Conservation (phyloP, 179 eudicot species). For the Drosera spatulata region DNA sequence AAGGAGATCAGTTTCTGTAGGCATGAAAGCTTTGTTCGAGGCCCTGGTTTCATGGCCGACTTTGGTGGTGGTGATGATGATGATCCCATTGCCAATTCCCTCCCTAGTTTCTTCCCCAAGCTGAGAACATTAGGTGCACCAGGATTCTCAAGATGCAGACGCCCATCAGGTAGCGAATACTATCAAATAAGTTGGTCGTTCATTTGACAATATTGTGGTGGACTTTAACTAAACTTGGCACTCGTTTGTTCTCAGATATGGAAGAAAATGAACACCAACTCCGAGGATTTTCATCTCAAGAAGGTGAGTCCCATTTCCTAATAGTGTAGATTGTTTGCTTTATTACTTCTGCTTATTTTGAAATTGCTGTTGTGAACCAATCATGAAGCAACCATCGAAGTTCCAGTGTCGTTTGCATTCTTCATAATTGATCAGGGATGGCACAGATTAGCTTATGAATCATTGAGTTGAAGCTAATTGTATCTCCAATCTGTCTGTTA, state of each 20-base stretch:
- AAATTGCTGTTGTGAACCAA: no score
- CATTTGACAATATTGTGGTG: no score
- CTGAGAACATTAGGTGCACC: slow-evolving; percentile 16
- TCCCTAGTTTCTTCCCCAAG: slow-evolving; percentile 18
- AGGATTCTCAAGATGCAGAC: slow-evolving; percentile 17
- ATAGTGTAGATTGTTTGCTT: no score
- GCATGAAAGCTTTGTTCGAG: slow-evolving; percentile 44
- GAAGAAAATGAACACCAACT: slow-evolving; percentile 13
- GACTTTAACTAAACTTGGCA: no score
- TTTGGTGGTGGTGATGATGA: slow-evolving; percentile 8
- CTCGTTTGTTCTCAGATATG: slow-evolving; percentile 13
- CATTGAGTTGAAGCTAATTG: no score
- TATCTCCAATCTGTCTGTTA: no score
- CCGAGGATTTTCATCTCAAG: slow-evolving; percentile 1
- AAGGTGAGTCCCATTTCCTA: slow-evolving; percentile 10
- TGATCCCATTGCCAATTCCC: slow-evolving; percentile 8
- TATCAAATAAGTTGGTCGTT: no score
- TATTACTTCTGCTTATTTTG: no score
- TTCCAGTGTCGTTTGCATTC: no score
- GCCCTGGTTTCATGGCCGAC: slow-evolving; percentile 19
- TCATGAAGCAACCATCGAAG: no score
- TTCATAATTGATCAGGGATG: no score
- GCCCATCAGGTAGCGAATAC: slow-evolving; percentile 29
- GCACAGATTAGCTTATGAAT: no score
- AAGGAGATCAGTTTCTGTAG: slow-evolving; percentile 29